Base-by-base conservation (phyloP, 345 rosid species). In the Viola odorata region DNA sequence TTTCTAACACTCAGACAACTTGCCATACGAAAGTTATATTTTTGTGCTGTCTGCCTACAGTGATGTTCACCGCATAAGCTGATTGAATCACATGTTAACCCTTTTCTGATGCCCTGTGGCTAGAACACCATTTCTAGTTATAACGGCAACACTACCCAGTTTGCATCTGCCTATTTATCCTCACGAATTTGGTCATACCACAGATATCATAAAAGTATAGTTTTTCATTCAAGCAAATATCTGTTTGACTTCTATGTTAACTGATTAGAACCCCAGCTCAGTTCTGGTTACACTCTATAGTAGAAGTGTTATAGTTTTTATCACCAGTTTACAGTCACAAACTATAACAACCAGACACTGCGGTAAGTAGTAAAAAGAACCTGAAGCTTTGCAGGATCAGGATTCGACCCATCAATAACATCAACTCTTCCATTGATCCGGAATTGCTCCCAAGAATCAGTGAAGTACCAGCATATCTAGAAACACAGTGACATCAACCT, bases 371-470 rank as follows among this genome's bases (percentile, higher is more conserved):
- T 8, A 37, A 3, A 15, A 57, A 32, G 32, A 40, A 90, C 99
- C 96, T 87, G 81, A 73, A 83, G 82, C 73, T 84, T 87, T 12
- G 23, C 23, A n/a, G 74, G 71, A 67, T 89, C 90, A 50, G 82
- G 69, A 77, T 80, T 82, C 3, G 74, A 81, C 8, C 76, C 86
- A 61, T 90, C 91, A 56, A 94, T 77, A 51, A 94, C 72, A 68
- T 84, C 95, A 62, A 86, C 66, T 64, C 65, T 81, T 75, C 97
- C 97, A 64, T 51, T 83, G 71, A 94, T 94, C 53, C 96, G 84
- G 64, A 90, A 89, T 66, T 87, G 97, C 82, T 90, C 97, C 95
- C 95, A 90, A 5, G 99, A 78, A 58, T 81, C 85, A 3, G 96
- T 77, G 37, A 94, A 87, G 69, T 89, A 89, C 95, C 96, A 94